A percentile compares a stretch with the other conserved stretches of the same genome.
Evolutionary conservation across 164 flowering plant species (phyloP).

Genomic region (Tetrastigma voinierianum): DNA sequence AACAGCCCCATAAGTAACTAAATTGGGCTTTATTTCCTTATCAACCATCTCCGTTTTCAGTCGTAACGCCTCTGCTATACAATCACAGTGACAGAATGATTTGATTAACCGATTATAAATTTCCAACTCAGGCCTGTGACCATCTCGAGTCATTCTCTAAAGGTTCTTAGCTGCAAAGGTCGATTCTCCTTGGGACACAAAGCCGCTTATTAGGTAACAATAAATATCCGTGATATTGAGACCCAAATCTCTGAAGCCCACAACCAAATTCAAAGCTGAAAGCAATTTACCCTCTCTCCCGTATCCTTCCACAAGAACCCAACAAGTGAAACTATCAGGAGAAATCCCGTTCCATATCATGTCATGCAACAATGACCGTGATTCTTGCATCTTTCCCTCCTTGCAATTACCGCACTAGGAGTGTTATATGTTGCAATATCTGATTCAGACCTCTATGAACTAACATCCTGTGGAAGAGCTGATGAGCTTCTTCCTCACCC

Average conservation of each 20-base stretch:
- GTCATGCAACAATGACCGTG: slow-evolving; percentile 51
- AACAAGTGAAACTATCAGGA: slow-evolving; percentile 68
- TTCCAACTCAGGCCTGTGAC: slow-evolving; percentile 35
- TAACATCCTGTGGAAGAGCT: slow-evolving; percentile 65
- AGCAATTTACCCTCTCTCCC: slow-evolving; percentile 44
- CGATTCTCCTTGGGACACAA: slow-evolving; percentile 56
- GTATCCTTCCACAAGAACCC: slow-evolving; percentile 63
- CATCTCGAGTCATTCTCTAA: slow-evolving; percentile 39
- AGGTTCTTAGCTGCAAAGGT: slow-evolving; percentile 79
- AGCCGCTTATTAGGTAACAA: slow-evolving; percentile 38
- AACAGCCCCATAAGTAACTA: slow-evolving; percentile 48
- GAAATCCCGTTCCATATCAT: slow-evolving; percentile 56
- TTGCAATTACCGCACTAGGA: slow-evolving; percentile 74
- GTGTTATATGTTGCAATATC: slow-evolving; percentile 65
- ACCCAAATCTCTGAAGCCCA: slow-evolving; percentile 52
- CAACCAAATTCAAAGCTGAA: slow-evolving; percentile 73
- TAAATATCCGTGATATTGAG: slow-evolving; percentile 42
- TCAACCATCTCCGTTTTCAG: slow-evolving; percentile 54
- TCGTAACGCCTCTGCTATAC: slow-evolving; percentile 45
- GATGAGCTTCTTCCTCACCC: slow-evolving; percentile 55
- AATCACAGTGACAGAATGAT: slow-evolving; percentile 49
- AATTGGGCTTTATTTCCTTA: slow-evolving; percentile 38
- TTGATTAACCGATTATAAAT: slow-evolving; percentile 47
- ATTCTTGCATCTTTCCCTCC: slow-evolving; percentile 67
- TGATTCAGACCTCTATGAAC: slow-evolving; percentile 57